Conservation (phyloP, 2,329 filamentous ascomycete genomes). For the Apiospora malaysiana region DNA sequence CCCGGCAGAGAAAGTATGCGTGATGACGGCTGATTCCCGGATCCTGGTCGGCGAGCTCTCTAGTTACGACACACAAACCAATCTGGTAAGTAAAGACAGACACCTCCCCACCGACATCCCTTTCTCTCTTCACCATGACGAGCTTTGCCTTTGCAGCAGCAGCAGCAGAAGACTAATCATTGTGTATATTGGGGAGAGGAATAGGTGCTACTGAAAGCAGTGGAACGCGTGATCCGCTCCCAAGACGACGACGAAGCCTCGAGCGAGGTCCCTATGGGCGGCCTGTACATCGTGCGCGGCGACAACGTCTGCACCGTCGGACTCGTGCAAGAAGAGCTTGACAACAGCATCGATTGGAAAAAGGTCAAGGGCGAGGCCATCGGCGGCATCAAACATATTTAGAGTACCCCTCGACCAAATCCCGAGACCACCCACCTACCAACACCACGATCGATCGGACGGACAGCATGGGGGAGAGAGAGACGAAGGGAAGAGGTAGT, state of each 20-base stretch:
- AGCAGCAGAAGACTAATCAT: neutral
- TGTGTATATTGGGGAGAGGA: neutral
- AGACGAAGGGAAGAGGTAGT: neutral
- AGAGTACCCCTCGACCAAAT: constrained; percentile 26
- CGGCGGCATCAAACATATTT: constrained; percentile 80
- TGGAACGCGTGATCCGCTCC: constrained; percentile 89
- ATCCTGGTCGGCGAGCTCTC: constrained; percentile 83
- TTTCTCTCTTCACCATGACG: neutral
- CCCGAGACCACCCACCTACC: neutral
- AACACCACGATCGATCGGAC: constrained; percentile 18
- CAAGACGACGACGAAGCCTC: constrained; percentile 83
- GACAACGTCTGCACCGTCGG: constrained; percentile 94
- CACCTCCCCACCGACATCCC: neutral
- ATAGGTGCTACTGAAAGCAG: constrained; percentile 78
- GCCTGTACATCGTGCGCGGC: constrained; percentile 89
- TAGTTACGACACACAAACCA: constrained; percentile 89
- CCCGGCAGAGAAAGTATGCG: constrained; percentile 80
- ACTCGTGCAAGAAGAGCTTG: constrained; percentile 86
- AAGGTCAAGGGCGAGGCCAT: constrained; percentile 87
- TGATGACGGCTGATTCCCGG: constrained; percentile 91
- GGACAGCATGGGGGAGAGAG: constrained; percentile 11
- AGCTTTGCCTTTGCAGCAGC: constrained; percentile 1
- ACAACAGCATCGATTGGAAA: constrained; percentile 89
- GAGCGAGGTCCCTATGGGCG: constrained; percentile 81
- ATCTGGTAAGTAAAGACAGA: constrained; percentile 62